Evolutionary conservation across 2,329 filamentous ascomycete species (phyloP).

Genomic region (Paecilomyces formosus): DNA sequence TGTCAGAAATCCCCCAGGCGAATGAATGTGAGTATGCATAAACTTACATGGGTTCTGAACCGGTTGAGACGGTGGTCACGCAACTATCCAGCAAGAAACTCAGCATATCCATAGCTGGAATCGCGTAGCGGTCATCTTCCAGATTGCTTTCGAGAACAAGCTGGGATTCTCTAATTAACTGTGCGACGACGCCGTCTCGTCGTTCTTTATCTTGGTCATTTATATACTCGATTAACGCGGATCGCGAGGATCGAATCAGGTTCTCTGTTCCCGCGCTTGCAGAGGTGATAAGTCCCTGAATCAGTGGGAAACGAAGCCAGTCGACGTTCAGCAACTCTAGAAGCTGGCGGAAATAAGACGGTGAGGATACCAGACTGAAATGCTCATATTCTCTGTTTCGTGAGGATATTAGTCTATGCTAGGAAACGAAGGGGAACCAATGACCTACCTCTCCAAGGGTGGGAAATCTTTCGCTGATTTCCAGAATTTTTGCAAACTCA

Average conservation of each 20-base stretch:
- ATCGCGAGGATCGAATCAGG: slow-evolving; percentile 34
- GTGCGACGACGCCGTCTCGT: slow-evolving; percentile 33
- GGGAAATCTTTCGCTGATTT: slow-evolving; percentile 24
- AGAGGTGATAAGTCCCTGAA: slow-evolving; percentile 39
- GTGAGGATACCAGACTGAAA: slow-evolving; percentile 37
- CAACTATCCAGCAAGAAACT: slow-evolving; percentile 67
- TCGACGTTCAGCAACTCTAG: slow-evolving; percentile 27
- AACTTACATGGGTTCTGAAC: slow-evolving; percentile 34
- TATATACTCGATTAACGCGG: slow-evolving; percentile 32
- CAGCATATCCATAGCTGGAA: slow-evolving; percentile 69
- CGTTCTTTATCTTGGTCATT: slow-evolving; percentile 13
- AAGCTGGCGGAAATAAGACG: slow-evolving; percentile 37
- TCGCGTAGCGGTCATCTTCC: slow-evolving; percentile 59
- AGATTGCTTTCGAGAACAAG: slow-evolving; percentile 48
- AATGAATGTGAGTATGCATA: neutral
- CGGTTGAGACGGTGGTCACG: slow-evolving; percentile 29
- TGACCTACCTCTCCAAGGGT: slow-evolving; percentile 35
- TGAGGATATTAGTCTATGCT: slow-evolving; percentile 9
- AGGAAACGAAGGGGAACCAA: neutral
- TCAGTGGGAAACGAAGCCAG: slow-evolving; percentile 29
- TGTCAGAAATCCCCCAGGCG: slow-evolving; percentile 2
- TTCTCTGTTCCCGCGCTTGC: slow-evolving; percentile 38
- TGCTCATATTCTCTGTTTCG: slow-evolving; percentile 31
- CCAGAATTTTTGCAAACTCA: slow-evolving; percentile 36
- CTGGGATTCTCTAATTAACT: slow-evolving; percentile 46